Base-by-base conservation (phyloP, 192 early-diverging fungal genomes). In the Lobosporangium transversale region DNA sequence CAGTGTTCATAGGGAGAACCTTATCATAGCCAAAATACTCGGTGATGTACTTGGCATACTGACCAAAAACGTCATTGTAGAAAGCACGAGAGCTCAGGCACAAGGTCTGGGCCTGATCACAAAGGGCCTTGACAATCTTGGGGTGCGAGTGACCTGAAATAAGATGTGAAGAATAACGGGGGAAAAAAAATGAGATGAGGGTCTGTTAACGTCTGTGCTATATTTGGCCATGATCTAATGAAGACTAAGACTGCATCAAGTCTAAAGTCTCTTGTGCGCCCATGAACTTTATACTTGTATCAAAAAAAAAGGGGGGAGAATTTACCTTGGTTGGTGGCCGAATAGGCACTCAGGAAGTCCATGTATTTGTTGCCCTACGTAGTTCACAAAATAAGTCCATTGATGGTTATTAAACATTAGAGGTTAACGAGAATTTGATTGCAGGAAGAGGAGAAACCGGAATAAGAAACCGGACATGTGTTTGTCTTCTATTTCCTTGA, bases 1-100 rank as follows among this genome's bases (percentile, higher is more conserved):
- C 97, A 11, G 97, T 98, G 88, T 99, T 99, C 93, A 97, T 98
- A 50, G 97, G 97, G 44, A 98, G 84, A 49, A 99, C 93, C 97
- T 98, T 99, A 49, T 98, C 95, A 68, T 93, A 95, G 1, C 93
- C 92, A 85, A 99, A 99, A 83, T 90, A 97, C 80, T 92, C 89
- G 18, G 94, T 91, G 37, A 99, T 79, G 78, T 93, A 99, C 69
- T 94, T 90, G 53, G 95, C 95, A 66, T 93, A 96, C 48, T 83
- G 74, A 7, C 95, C 96, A 80, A 97, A 96, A 24, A 92, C 82
- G 69, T 96, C 92, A 83, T 98, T 99, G 85, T 97, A 94, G 83
- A 99, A 99, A 7, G 97, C 97, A 37, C 97, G 89, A 44, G 97
- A 99, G 55, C 88, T 91, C 53, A 99, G 86, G 23, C 91, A 88